Base-by-base conservation (phyloP, 164 flowering plant genomes). In the Macadamia integrifolia region DNA sequence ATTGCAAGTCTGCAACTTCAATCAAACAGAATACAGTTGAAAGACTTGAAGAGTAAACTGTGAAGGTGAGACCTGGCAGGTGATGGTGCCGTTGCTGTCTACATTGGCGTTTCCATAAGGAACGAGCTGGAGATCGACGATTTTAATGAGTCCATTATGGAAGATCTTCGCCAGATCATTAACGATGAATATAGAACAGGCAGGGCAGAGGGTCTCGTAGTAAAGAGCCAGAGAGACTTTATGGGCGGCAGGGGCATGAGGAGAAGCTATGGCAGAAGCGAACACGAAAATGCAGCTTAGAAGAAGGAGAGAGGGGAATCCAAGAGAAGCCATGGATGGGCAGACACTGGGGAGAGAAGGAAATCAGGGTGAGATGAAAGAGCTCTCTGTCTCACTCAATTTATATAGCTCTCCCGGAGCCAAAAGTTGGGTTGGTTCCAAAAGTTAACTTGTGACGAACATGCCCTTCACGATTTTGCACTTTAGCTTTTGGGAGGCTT, bases 161-260 rank as follows among this genome's bases (percentile, higher is more conserved):
- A 90, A 90, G 43, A 86, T 44, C 74, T 82, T 82, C 17, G 69
- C 74, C 56, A 88, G 69, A 55, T 81, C 60, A 60, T 84, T 82
- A 13, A 85, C 90, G 4, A 92, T 83, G 83, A 90, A 90, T 12
- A 80, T 74, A 13, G 93, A 83, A 66, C 93, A 85, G 70, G 75
- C 86, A 0, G 96, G 94, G 66, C 98, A 92, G 5, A 92, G 62
- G 14, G 80, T 69, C 69, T 85, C 88, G 64, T 85, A 85, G 69
- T 81, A 85, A 0, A 85, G 67, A 62, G 61, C 78, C 13, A 83
- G 28, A 0, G 67, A 13, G 2, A 82, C 80, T 48, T 66, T 70
- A n/a, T 32, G 4, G 42, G 71, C 12, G 64, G 23, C 23, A 0
- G 23, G 46, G 28, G 46, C 28, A 13, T 61, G 46, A 14, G 29